Base-by-base conservation (phyloP, 352 stramenopile genomes). In the Phytophthora nicotianae region DNA sequence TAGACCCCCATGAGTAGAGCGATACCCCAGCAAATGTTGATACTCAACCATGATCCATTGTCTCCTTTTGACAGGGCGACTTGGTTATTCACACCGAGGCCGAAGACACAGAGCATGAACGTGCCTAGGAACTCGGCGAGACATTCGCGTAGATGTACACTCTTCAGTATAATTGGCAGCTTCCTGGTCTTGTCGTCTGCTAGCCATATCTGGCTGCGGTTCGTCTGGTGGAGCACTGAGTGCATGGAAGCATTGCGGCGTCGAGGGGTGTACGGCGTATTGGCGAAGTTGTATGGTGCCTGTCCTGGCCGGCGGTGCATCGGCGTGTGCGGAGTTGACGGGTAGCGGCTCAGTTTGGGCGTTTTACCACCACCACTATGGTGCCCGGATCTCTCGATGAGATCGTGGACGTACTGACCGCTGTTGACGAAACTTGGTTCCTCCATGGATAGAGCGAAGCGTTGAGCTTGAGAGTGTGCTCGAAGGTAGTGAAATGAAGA, bases 31-130 rank as follows among this genome's bases (percentile, higher is more conserved):
- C 57, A 72, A 24, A 50, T 76, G 40, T 42, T 84, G 64, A 89
- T 82, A 50, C 77, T 85, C n/a, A 83, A 61, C 63, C 76, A 86
- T 43, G 72, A 83, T 42, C 79, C 79, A 49, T 78, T 81, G 9
- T 29, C 52, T 11, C 69, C 70, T 5, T 77, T 35, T 19, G 74
- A 86, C 14, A 83, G 61, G 8, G 56, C 63, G 14, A 85, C 73
- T 70, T 89, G 75, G 53, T 81, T 76, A 59, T 84, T 84, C 8
- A 85, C 77, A 35, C 77, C 80, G 41, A 79, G 71, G 21, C 80
- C 77, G 62, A 55, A 55, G 4, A 55, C 5, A 19, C 27, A 33
- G 19, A 55, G 42, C 11, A 55, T 52, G 50, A 80, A 68, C 5
- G 74, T 79, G 45, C 68, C 70, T 11, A 85, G 54, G 53, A 80